A percentile compares a stretch with the other conserved stretches of the same genome.
Conservation (phyloP, 331 rosid genomes). For the Rhamnella rubrinervis region DNA sequence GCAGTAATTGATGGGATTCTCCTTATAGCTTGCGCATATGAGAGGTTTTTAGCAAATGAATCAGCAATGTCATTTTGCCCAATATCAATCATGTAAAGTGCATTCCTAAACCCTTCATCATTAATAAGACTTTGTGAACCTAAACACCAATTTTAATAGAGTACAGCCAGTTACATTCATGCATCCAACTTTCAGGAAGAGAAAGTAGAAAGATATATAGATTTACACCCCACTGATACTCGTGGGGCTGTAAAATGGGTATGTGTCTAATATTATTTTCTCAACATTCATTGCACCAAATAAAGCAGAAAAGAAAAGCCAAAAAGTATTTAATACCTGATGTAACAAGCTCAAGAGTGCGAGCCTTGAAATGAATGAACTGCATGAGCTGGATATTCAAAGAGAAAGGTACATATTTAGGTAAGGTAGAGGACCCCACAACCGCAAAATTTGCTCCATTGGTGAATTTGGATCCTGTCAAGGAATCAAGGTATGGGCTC, state of each 20-base stretch:
- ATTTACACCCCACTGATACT: background rate
- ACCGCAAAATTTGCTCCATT: constrained; percentile 94
- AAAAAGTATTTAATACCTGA: constrained; percentile 41
- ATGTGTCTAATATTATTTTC: too few relatives aligned
- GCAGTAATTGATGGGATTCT: constrained; percentile 56
- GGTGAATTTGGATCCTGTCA: constrained; percentile 60
- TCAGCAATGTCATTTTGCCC: constrained; percentile 92
- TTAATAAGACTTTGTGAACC: constrained; percentile 49
- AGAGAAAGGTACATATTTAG: constrained; percentile 76
- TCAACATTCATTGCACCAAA: too few relatives aligned
- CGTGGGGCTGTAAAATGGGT: too few relatives aligned
- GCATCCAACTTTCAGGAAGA: background rate
- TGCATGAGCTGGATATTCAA: constrained; percentile 85
- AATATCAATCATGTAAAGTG: constrained; percentile 89
- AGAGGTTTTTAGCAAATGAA: constrained; percentile 56
- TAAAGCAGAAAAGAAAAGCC: too few relatives aligned
- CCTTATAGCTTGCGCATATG: constrained; percentile 51
- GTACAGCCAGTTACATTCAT: constrained; percentile 12
- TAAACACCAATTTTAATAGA: constrained; percentile 17
- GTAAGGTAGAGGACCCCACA: constrained; percentile 84
- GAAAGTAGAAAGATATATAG: background rate
- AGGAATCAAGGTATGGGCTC: constrained; percentile 72
- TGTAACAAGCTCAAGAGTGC: constrained; percentile 52
- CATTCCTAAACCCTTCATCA: constrained; percentile 57
- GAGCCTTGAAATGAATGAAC: constrained; percentile 68